Conservation (phyloP, 257 asterid species). For the Capsicum rhomboideum region DNA sequence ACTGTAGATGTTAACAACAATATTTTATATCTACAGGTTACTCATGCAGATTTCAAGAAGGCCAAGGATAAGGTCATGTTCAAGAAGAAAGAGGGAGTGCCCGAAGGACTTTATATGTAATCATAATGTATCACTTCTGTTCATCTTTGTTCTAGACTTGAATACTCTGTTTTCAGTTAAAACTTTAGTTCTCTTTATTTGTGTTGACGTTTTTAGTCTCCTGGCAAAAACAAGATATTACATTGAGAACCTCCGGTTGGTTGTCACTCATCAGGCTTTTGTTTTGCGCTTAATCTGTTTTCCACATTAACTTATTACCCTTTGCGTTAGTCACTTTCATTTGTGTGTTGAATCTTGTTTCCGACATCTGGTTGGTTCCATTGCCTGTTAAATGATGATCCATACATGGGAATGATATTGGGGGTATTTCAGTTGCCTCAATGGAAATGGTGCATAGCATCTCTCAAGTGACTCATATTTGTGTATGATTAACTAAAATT, state of each 20-base stretch:
- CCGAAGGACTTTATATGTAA: slow-evolving; percentile 52
- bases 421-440: neutral
- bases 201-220: neutral
- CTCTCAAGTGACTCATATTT: neutral
- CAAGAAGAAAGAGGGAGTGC: slow-evolving; percentile 55
- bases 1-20: neutral
- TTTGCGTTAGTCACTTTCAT: neutral
- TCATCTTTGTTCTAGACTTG: neutral
- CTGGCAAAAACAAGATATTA: neutral
- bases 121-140: neutral
- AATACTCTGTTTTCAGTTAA: neutral
- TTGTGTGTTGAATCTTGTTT: neutral
- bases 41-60: slow-evolving; percentile 45
- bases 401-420: too few relatives aligned
- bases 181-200: neutral
- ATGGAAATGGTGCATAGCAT: neutral
- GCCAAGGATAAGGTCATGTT: slow-evolving; percentile 54
- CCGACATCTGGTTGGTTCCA: neutral
- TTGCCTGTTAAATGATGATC: neutral
- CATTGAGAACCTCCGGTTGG: neutral
- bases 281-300: neutral
- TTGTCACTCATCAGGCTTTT: neutral
- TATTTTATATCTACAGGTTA: slow-evolving; percentile 17
- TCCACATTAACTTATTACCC: neutral
- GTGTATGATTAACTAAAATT: neutral